These are phyloP conservation scores for Xanthoceras sorbifolium DNA, from an alignment of 345 rosid species.

Conservation along the genomic window DNA sequence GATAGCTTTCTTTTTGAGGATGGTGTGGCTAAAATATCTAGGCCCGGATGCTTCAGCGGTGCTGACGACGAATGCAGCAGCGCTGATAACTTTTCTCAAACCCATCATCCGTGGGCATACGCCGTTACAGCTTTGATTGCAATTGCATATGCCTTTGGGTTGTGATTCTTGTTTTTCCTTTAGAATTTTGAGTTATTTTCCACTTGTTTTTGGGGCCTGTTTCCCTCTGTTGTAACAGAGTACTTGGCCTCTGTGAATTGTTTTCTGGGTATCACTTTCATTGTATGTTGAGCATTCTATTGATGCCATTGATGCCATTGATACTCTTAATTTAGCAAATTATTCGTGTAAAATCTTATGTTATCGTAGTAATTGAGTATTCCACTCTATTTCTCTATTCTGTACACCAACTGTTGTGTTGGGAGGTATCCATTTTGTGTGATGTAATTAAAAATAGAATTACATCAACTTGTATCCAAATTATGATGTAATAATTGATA, in stretches of 20 bases:
- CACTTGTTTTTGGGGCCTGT: conserved; percentile 16
- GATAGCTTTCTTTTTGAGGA: conserved; percentile 55
- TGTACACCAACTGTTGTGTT: no score
- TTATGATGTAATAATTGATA: no score
- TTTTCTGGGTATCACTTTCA: conserved; percentile 12
- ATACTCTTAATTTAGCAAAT: background rate
- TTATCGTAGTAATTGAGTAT: background rate
- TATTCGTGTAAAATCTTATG: background rate
- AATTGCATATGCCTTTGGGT: conserved; percentile 29
- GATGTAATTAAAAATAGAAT: no score
- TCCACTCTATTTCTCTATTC: no score
- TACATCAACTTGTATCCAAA: no score
- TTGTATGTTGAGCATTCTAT: background rate
- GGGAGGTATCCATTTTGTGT: no score
- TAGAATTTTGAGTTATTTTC: background rate
- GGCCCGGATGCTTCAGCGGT: conserved; percentile 76
- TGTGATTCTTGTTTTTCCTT: conserved; percentile 23
- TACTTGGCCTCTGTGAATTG: conserved; percentile 1
- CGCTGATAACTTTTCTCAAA: conserved; percentile 31
- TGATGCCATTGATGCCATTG: conserved; percentile 7
- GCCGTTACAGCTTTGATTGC: conserved; percentile 31
- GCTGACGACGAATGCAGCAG: conserved; percentile 62
- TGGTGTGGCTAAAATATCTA: conserved; percentile 56
- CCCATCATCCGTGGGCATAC: conserved; percentile 27
- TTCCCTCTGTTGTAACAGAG: conserved; percentile 5